Evolutionary conservation across 2,329 filamentous ascomycete genomes (phyloP).

Genomic region (Leptographium galeiforme): DNA sequence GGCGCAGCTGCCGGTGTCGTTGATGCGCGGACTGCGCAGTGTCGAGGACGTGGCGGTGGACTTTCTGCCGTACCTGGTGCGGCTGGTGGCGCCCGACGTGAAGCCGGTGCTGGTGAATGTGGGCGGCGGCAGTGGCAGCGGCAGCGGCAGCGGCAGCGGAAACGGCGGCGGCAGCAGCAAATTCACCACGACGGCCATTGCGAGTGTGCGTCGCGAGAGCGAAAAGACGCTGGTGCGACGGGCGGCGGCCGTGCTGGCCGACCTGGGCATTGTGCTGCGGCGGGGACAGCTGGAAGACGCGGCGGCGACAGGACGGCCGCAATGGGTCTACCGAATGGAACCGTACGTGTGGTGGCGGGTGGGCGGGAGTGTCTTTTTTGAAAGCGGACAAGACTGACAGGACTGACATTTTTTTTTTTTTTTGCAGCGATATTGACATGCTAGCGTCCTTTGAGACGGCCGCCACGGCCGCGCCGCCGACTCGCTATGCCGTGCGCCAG

Average conservation of each 20-base stretch:
- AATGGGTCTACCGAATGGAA: slow-evolving; percentile 89
- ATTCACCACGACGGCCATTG: slow-evolving; percentile 43
- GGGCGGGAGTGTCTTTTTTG: too few species aligned
- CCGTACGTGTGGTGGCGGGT: slow-evolving; percentile 45
- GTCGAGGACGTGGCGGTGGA: slow-evolving; percentile 66
- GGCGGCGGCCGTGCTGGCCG: slow-evolving; percentile 71
- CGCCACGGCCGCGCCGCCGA: slow-evolving; percentile 51
- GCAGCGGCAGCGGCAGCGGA: slow-evolving; percentile 47
- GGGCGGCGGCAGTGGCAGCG: slow-evolving; percentile 51
- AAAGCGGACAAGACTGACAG: too few species aligned
- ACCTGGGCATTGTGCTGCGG: slow-evolving; percentile 69
- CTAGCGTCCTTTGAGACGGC: slow-evolving; percentile 63
- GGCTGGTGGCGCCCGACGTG: slow-evolving; percentile 76
- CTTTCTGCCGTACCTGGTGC: slow-evolving; percentile 70
- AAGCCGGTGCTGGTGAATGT: slow-evolving; percentile 72
- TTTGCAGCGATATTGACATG: slow-evolving; percentile 59
- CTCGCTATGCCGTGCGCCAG: slow-evolving; percentile 84
- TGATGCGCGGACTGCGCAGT: slow-evolving; percentile 68
- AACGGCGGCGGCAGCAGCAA: slow-evolving; percentile 37
- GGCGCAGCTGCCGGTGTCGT: slow-evolving; percentile 52
- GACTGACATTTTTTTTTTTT: too few species aligned
- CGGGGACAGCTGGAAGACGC: slow-evolving; percentile 58
- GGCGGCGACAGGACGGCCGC: slow-evolving; percentile 36
- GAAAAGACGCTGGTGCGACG: slow-evolving; percentile 72
- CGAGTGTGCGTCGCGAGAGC: slow-evolving; percentile 75